phyloP scores from a whole-genome alignment of 2,329 filamentous ascomycete species.

The Lecanicillium sp. region DNA sequence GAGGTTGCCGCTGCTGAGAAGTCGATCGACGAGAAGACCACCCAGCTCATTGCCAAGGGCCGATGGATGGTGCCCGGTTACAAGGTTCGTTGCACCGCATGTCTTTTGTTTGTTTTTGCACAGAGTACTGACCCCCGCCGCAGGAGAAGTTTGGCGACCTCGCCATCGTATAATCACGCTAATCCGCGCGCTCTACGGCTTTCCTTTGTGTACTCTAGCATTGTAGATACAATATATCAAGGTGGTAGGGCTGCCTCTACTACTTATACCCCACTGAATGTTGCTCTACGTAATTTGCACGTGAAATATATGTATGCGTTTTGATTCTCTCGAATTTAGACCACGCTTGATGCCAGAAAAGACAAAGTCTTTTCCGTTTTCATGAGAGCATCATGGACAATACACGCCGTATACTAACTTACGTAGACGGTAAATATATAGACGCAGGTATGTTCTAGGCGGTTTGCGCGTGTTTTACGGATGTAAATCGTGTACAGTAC shows the following conservation, averaged over 20 bases:
- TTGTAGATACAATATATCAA: slow-evolving; percentile 54
- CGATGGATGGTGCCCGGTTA: slow-evolving; percentile 98
- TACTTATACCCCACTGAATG: slow-evolving; percentile 20
- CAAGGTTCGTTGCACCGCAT: slow-evolving; percentile 62
- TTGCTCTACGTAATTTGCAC: too few species aligned
- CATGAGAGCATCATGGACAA: too few species aligned
- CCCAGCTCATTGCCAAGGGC: slow-evolving; percentile 91
- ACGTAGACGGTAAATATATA: too few species aligned
- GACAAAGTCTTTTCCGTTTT: too few species aligned
- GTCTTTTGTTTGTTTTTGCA: neutral
- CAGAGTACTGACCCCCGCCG: slow-evolving; percentile 35
- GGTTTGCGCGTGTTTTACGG: too few species aligned
- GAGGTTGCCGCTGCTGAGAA: slow-evolving; percentile 90
- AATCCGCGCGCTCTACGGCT: slow-evolving; percentile 28
- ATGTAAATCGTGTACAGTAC: too few species aligned
- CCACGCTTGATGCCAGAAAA: too few species aligned
- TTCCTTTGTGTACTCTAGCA: slow-evolving; percentile 60
- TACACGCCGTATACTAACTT: too few species aligned
- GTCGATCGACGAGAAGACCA: slow-evolving; percentile 95
- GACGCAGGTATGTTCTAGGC: too few species aligned
- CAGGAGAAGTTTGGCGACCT: slow-evolving; percentile 99
- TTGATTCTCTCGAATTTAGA: too few species aligned
- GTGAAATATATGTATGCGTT: too few species aligned
- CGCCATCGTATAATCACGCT: slow-evolving; percentile 71
- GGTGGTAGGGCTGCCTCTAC: slow-evolving; percentile 21